A percentile compares a stretch with the other conserved stretches of the same genome.
Evolutionary conservation across 1,284 basidiomycete species (phyloP).

Genomic region (Ustilago loliicola): DNA sequence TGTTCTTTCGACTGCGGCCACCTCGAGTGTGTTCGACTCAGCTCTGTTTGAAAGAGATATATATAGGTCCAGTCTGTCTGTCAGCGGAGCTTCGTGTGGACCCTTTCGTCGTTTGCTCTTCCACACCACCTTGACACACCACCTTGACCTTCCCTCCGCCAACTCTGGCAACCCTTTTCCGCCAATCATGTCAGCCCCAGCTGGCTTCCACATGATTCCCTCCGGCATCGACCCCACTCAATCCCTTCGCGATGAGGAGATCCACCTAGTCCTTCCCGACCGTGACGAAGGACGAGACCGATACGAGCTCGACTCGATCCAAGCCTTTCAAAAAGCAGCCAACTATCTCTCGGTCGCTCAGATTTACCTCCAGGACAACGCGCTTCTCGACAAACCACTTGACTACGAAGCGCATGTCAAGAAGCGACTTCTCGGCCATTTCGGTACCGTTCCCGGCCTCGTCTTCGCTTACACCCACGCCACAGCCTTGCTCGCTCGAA

Average conservation of each 20-base stretch:
- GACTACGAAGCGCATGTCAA: conserved; percentile 76
- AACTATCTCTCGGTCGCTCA: conserved; percentile 70
- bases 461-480: conserved; percentile 83
- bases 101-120: not conserved
- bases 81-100: not conserved
- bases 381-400: conserved; percentile 75
- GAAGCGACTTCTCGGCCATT: conserved; percentile 78
- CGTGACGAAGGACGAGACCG: not conserved
- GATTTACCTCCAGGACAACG: conserved; percentile 84
- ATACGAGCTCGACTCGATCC: conserved; percentile 35
- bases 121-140: not conserved
- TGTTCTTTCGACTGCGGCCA: not conserved
- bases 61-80: not conserved
- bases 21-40: not conserved
- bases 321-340: conserved; percentile 52
- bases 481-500: conserved; percentile 77
- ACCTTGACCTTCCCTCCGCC: too few species aligned
- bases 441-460: conserved; percentile 77
- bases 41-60: not conserved
- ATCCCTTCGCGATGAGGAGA: conserved; percentile 15
- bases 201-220: conserved; percentile 16
- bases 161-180: not conserved
- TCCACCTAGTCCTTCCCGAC: conserved; percentile 15
- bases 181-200: conserved; percentile 15
- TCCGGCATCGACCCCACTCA: conserved; percentile 15